Conservation (phyloP, 2,329 filamentous ascomycete genomes). For the Pestalotiopsis sp. region DNA sequence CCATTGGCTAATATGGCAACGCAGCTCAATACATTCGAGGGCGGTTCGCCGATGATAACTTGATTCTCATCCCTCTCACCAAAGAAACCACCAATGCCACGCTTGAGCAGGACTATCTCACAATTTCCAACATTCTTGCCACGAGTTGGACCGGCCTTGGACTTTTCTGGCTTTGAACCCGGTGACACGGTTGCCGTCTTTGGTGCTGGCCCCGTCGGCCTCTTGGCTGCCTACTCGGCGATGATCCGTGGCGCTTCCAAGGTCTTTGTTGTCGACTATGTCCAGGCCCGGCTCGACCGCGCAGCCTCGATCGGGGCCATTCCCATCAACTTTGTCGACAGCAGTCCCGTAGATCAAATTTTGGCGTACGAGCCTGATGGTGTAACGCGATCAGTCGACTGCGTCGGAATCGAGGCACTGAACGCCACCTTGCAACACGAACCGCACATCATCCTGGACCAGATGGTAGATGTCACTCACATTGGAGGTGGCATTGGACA, state of each 20-base stretch:
- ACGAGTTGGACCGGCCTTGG: constrained; percentile 38
- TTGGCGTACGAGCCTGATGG: background rate
- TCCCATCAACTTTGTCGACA: background rate
- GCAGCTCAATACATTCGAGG: background rate
- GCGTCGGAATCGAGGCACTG: background rate
- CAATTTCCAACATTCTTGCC: constrained; percentile 36
- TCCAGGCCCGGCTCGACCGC: constrained; percentile 56
- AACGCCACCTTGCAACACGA: background rate
- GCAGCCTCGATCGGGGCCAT: background rate
- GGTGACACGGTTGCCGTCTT: constrained; percentile 30
- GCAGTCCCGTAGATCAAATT: background rate
- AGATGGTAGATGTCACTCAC: background rate
- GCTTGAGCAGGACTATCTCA: constrained; percentile 21
- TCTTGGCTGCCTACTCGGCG: constrained; percentile 43
- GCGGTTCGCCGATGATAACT: background rate
- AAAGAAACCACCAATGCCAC: background rate
- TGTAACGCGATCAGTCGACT: background rate
- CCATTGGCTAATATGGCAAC: background rate
- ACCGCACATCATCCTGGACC: background rate
- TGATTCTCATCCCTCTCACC: background rate
- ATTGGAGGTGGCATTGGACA: background rate
- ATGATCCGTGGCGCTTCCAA: constrained; percentile 59
- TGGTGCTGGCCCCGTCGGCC: constrained; percentile 26
- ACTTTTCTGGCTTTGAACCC: constrained; percentile 35
- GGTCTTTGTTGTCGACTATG: constrained; percentile 64